Evolutionary conservation across 306 rosid species (phyloP).

Genomic region (Prunus mongolica): DNA sequence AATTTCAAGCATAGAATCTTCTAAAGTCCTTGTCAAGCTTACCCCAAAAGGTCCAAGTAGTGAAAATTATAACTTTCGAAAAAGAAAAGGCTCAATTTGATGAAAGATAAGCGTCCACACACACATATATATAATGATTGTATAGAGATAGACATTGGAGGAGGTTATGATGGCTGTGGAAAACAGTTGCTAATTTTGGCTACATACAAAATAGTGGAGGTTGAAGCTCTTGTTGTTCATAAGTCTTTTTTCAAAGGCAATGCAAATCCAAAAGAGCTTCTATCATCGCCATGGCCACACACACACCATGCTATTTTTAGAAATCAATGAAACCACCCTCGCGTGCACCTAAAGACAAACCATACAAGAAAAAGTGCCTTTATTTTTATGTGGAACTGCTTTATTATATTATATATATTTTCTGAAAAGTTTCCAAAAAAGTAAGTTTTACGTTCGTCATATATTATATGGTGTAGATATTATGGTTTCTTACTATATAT

Average conservation of each 20-base stretch:
- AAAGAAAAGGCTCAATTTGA: not conserved
- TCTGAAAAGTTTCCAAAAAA: not conserved
- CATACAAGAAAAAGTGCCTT: not conserved
- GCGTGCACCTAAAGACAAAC: constrained; percentile 36
- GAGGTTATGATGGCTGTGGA: not conserved
- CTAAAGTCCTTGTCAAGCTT: not conserved
- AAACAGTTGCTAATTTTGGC: not conserved
- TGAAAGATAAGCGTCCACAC: not conserved
- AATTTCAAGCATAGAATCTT: constrained; percentile 3
- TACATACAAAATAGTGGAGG: not conserved
- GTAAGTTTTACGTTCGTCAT: not conserved
- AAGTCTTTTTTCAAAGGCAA: not conserved
- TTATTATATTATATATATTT: not conserved
- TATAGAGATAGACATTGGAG: not conserved
- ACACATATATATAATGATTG: not conserved
- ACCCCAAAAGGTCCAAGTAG: not conserved
- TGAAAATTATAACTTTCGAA: not conserved
- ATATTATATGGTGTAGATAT: not conserved
- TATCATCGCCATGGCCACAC: constrained; percentile 20
- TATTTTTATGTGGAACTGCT: too few relatives aligned
- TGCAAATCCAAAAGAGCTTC: constrained; percentile 1
- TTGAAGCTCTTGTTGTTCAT: not conserved
- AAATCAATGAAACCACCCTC: constrained; percentile 16
- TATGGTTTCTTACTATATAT: not conserved
- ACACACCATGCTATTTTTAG: constrained; percentile 11